Evolutionary conservation across 805 yeast genomes (phyloP), one percentile per base, ranked within the genome.

Genomic region (Blastobotrys mokoenaii): DNA sequence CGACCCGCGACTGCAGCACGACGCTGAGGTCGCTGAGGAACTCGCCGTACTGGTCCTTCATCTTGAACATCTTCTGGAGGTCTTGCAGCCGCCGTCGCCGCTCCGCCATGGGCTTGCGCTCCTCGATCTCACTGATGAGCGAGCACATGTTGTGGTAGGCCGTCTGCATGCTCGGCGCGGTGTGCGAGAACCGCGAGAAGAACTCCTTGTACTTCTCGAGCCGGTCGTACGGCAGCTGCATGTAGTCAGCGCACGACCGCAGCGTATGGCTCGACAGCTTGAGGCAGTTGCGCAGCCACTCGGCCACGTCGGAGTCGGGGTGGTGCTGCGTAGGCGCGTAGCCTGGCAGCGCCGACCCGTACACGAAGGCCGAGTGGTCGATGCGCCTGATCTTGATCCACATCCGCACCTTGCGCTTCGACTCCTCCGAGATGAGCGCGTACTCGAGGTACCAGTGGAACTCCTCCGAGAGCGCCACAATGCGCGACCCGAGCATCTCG

Each of bases 141-240:
- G 29, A 31, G 10, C 36, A 46, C 16, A 53, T 22, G n/a, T 43
- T 37, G 18, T 38, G 22, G 31, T 45, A 16, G 12, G 43, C 51
- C 2, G 42, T 44, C 22, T 41, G 34, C 42, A 53, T 29, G 14
- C 39, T 16, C 11, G 48, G 50, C 10, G 43, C 18, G 9, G 22
- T n/a, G 11, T 38, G 15, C 6, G 46, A 20, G 25, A 47, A 27
- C 41, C 35, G 25, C 36, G 35, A 27, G 41, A 54, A 54, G 37
- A 53, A 49, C 12, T 31, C 40, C 8, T 37, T 30, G 27, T 49
- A 53, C 14, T 46, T 47, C 9, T 41, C 33, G 20, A 57, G 37
- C 3, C 55, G 49, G 8, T 32, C 35, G 16, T 55, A 40, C 10
- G 62, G 62, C 29, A 51, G 39, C 15, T 39, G 34, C 40, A 58